Percentiles rank a stretch among this genome's conserved stretches.
phyloP scores from a whole-genome alignment of 176 grass and related monocot genomes.

The Juncus inflexus region DNA sequence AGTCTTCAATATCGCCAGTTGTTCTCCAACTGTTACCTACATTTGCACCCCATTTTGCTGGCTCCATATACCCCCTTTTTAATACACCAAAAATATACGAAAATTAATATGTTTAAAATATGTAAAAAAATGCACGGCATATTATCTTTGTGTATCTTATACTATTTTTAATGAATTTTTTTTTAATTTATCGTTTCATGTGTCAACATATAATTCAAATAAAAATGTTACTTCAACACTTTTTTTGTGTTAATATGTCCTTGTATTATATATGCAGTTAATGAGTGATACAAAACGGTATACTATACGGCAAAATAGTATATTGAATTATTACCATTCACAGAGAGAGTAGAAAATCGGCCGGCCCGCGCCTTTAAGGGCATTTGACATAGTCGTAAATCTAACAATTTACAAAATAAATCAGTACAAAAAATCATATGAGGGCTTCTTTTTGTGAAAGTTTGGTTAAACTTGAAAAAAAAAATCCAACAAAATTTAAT shows the following conservation, averaged over 20 bases:
- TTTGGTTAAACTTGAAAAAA: background rate
- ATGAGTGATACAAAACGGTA: no score
- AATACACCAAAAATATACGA: background rate
- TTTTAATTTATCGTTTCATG: background rate
- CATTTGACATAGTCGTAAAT: conserved; percentile 40
- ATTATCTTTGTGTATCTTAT: background rate
- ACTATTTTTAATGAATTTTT: background rate
- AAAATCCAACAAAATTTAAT: background rate
- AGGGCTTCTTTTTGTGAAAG: no score
- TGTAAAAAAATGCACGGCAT: background rate
- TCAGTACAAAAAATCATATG: no score
- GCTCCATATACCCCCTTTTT: conserved; percentile 43
- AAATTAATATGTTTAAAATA: background rate
- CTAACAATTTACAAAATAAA: conserved; percentile 3
- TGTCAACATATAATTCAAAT: no score
- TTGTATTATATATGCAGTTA: no score
- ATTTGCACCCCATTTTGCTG: conserved; percentile 47
- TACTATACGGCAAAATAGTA: background rate
- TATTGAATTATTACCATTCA: conserved; percentile 50
- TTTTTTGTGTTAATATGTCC: no score
- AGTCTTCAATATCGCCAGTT: conserved; percentile 53
- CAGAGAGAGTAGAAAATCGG: conserved; percentile 62
- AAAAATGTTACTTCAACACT: no score
- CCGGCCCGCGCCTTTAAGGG: conserved; percentile 35
- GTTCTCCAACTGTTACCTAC: conserved; percentile 78